A percentile compares a stretch with the other conserved stretches of the same genome.
Conservation (phyloP, 1,139 yeast species). For the Geotrichum aggregatum region DNA sequence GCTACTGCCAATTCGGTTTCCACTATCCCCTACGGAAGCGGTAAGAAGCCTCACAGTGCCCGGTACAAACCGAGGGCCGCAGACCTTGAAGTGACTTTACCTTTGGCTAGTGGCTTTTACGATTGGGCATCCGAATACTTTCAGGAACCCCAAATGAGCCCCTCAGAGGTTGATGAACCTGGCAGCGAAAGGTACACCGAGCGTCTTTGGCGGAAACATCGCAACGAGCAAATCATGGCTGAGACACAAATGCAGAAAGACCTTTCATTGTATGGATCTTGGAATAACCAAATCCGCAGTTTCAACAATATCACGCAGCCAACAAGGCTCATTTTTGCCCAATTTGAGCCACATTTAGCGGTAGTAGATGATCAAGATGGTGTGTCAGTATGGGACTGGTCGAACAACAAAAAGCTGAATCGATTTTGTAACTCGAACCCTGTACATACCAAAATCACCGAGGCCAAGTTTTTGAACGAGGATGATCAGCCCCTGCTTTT, state of each 20-base stretch:
- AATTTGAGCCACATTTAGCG: constrained; percentile 80
- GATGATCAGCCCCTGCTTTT: constrained; percentile 82
- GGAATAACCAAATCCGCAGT: constrained; percentile 64
- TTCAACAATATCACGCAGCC: constrained; percentile 79
- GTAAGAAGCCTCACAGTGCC: constrained; percentile 34
- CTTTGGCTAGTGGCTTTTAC: constrained; percentile 70
- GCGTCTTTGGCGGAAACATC: constrained; percentile 81
- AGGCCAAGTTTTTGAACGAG: constrained; percentile 79
- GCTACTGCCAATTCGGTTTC: constrained; percentile 16
- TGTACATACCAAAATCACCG: constrained; percentile 82
- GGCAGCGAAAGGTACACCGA: constrained; percentile 84
- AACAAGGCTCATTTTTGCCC: constrained; percentile 72
- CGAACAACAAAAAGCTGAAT: constrained; percentile 50
- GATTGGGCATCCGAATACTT: constrained; percentile 89
- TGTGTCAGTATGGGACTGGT: constrained; percentile 89
- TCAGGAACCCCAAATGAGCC: constrained; percentile 94
- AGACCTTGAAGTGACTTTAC: constrained; percentile 36
- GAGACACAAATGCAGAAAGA: constrained; percentile 89
- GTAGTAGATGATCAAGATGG: constrained; percentile 83
- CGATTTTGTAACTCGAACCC: constrained; percentile 83
- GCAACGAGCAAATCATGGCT: constrained; percentile 81
- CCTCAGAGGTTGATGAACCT: constrained; percentile 83
- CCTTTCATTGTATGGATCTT: constrained; percentile 75
- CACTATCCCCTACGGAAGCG: constrained; percentile 33
- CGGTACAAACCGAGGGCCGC: constrained; percentile 28